Evolutionary conservation across 345 rosid genomes (phyloP).

Genomic region (Laguncularia racemosa): DNA sequence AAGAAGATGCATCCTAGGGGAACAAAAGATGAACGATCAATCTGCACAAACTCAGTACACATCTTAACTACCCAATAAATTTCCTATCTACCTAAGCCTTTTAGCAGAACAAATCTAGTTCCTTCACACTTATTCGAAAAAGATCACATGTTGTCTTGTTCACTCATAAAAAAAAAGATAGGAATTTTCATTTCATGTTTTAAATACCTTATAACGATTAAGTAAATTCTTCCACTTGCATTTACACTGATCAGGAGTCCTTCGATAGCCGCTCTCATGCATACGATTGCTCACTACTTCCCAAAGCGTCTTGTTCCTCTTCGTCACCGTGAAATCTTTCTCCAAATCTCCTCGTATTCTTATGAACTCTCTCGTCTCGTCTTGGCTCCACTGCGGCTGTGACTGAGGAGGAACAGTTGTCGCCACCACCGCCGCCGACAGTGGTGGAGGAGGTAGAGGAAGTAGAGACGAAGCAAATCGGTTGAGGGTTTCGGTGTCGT

Average conservation of each 20-base stretch:
- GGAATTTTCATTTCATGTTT: too few relatives aligned
- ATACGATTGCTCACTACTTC: slow-evolving; percentile 34
- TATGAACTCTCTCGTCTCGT: slow-evolving; percentile 48
- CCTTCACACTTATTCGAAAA: too few relatives aligned
- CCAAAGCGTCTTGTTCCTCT: slow-evolving; percentile 47
- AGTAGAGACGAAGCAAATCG: slow-evolving; percentile 13
- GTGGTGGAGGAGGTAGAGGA: slow-evolving; percentile 5
- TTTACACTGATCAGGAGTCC: slow-evolving; percentile 55
- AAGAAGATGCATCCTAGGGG: background rate
- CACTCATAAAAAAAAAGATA: too few relatives aligned
- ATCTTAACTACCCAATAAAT: too few relatives aligned
- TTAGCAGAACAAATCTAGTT: too few relatives aligned
- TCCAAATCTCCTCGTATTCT: slow-evolving; percentile 39
- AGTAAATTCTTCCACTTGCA: slow-evolving; percentile 64
- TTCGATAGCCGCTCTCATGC: slow-evolving; percentile 37
- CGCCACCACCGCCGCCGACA: background rate
- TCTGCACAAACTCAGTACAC: background rate
- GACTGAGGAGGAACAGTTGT: background rate
- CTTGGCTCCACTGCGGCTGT: slow-evolving; percentile 40
- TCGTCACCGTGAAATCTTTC: slow-evolving; percentile 36
- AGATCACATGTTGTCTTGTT: too few relatives aligned
- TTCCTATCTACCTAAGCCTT: too few relatives aligned
- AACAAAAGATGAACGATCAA: background rate
- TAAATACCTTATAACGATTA: slow-evolving; percentile 50
- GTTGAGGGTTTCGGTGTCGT: slow-evolving; percentile 7